Evolutionary conservation across 768 basidiomycete genomes (phyloP), one percentile per base, ranked within the genome.

Genomic region (Boletales sp.): DNA sequence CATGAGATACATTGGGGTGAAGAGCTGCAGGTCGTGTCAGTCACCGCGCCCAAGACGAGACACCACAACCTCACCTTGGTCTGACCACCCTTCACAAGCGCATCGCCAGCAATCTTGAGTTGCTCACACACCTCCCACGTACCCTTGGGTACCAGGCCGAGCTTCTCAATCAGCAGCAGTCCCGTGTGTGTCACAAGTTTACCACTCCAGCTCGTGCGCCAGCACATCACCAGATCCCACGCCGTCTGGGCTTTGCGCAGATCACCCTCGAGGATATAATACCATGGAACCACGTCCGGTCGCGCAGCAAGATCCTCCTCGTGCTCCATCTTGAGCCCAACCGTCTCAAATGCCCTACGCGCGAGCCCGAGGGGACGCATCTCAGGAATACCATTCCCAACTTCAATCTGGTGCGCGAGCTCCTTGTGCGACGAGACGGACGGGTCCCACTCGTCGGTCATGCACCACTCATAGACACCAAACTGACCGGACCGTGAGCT

Each of bases 401-500:
- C 74, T 67, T 97, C 94, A 53, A 97, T 87, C 53, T 80, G 81
- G 73, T 97, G 94, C 12, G 91, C 90, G 50, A 98, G 83, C 40
- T 79, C 79, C 73, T 94, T 94, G 79, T 98, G 95, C 47, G 79
- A 70, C 15, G 93, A 88, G 64, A 77, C 87, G 40, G 87, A 79
- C 35, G 89, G 80, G 70, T 97, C 88, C 90, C 94, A 94, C 4
- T 70, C 66, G 68, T 97, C 94, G 17, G 97, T 97, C 97, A 99
- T 97, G 70, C 84, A 86, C 95, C 95, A 99, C 68, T 98, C 97
- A 71, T 98, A 99, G 34, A 98, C 89, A 63, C 94, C 95, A 69
- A 97, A 97, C 89, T 94, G 53, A 1, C 36, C 44, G 35, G 39
- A 30, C 41, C 5, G 24, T 52, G 3, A 52, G 57, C 53, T 2